These are phyloP conservation scores for Carex scoparia DNA, from an alignment of 176 grass and related monocot species.

Conservation along the genomic window DNA sequence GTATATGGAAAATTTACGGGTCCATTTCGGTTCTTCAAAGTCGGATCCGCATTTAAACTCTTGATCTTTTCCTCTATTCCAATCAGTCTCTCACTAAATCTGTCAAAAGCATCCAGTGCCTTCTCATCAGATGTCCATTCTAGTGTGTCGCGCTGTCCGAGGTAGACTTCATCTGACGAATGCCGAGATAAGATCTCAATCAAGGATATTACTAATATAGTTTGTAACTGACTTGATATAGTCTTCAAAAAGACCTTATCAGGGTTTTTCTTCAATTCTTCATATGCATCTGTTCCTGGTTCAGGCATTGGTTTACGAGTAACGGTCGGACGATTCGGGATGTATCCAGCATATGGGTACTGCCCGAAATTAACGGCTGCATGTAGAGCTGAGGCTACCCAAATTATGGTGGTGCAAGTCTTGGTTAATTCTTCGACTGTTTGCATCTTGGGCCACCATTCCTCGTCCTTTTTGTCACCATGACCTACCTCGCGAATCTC, in stretches of 20 bases:
- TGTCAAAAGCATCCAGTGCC: slow-evolving; percentile 40
- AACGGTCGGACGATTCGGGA: slow-evolving; percentile 55
- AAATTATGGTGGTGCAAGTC: slow-evolving; percentile 67
- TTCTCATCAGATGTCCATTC: slow-evolving; percentile 54
- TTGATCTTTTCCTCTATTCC: slow-evolving; percentile 40
- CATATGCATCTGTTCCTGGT: slow-evolving; percentile 15
- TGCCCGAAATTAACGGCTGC: slow-evolving; percentile 68
- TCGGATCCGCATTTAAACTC: slow-evolving; percentile 24
- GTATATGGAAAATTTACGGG: slow-evolving; percentile 54
- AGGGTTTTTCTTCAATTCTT: slow-evolving; percentile 12
- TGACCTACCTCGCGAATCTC: slow-evolving; percentile 68
- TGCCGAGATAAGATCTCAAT: slow-evolving; percentile 66
- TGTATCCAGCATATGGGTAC: slow-evolving; percentile 61
- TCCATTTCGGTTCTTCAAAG: slow-evolving; percentile 56
- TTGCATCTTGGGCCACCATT: slow-evolving; percentile 70
- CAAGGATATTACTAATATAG: slow-evolving; percentile 51
- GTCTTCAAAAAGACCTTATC: slow-evolving; percentile 51
- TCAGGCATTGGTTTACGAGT: slow-evolving; percentile 50
- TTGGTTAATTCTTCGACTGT: slow-evolving; percentile 41
- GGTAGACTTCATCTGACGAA: slow-evolving; percentile 72
- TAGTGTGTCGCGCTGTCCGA: slow-evolving; percentile 52
- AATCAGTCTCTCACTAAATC: slow-evolving; percentile 26
- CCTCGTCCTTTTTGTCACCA: slow-evolving; percentile 47
- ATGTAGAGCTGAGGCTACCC: slow-evolving; percentile 65
- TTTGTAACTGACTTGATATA: slow-evolving; percentile 54